A percentile compares a stretch with the other conserved stretches of the same genome.
Evolutionary conservation across 495 filamentous ascomycete genomes (phyloP).

Genomic region (Neurospora sp.): DNA sequence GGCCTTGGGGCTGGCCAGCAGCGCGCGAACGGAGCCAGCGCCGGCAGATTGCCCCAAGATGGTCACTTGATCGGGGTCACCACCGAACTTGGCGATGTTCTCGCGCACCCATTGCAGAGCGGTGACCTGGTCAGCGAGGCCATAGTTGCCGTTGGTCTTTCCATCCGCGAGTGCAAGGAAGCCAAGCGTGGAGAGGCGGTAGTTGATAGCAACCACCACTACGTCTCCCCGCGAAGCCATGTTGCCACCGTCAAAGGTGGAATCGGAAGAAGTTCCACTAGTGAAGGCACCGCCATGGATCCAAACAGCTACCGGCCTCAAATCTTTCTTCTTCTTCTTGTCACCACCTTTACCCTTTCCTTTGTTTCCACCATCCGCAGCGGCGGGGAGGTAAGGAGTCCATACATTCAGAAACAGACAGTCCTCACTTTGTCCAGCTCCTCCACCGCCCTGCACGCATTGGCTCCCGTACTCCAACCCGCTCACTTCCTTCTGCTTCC

Average conservation of each 20-base stretch:
- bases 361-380: slow-evolving; percentile 7
- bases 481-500: not conserved
- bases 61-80: slow-evolving; percentile 50
- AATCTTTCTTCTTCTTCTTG: slow-evolving; percentile 7
- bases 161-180: slow-evolving; percentile 40
- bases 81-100: slow-evolving; percentile 52
- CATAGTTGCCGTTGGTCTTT: slow-evolving; percentile 45
- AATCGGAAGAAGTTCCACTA: slow-evolving; percentile 29
- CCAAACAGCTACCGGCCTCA: slow-evolving; percentile 45
- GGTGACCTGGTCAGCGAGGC: slow-evolving; percentile 45
- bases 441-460: slow-evolving; percentile 30
- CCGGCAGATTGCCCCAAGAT: slow-evolving; percentile 47
- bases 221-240: slow-evolving; percentile 43
- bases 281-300: slow-evolving; percentile 35
- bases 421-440: slow-evolving; percentile 24
- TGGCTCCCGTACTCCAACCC: slow-evolving; percentile 27
- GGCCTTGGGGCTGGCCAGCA: slow-evolving; percentile 43
- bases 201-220: slow-evolving; percentile 54
- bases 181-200: slow-evolving; percentile 53
- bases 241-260: slow-evolving; percentile 36
- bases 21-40: slow-evolving; percentile 40
- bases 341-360: not conserved
- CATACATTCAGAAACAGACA: slow-evolving; percentile 47
- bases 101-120: slow-evolving; percentile 55
- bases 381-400: slow-evolving; percentile 37